Base-by-base conservation (phyloP, 1,284 basidiomycete genomes). In the Fistulina hepatica region DNA sequence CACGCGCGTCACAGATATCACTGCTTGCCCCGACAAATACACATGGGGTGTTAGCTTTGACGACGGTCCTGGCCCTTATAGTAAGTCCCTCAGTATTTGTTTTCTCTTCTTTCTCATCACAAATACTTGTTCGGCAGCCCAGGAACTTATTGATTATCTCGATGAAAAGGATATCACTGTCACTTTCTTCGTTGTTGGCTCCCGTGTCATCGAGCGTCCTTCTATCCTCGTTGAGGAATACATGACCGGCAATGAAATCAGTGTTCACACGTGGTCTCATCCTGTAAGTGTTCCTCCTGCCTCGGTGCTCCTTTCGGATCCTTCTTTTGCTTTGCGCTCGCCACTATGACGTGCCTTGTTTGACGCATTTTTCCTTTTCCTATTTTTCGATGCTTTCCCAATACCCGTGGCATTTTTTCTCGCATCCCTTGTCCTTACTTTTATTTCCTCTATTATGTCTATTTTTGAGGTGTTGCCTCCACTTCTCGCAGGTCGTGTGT, bases 101-200 rank as follows among this genome's bases (percentile, higher is more conserved):
- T 22, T 10, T 21, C 3, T 39, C 21, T 33, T 20, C 26, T 25
- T 36, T 19, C 11, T 21, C 57, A 26, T 54, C 40, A 43, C 35
- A 10, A 36, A 42, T 57, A 17, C 45, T 50, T 22, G 15, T 21
- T 22, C 4, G 6, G 27, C 39, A 41, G n/a, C 25, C 39, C 78
- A 73, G 47, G 69, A 72, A 41, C 61, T 91, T 11, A 70, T 93
- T 27, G 59, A 77, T 38, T 90, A 71, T 54, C 65, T 97, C 37
- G 56, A 68, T 34, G 56, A 74, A 47, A 69, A 84, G 54, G 59
- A 78, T 39, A 53, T 94, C 48, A 67, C 62, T 16, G 75, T 90
- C 5, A 95, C 92, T 3, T 95, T 97, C 70, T 97, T 94, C 63
- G 77, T 90, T 33, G 81, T 95, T 15, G 91, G 91, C 38, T 93